Evolutionary conservation across 2,329 filamentous ascomycete species (phyloP).

Genomic region (Fusarium mundagurra): DNA sequence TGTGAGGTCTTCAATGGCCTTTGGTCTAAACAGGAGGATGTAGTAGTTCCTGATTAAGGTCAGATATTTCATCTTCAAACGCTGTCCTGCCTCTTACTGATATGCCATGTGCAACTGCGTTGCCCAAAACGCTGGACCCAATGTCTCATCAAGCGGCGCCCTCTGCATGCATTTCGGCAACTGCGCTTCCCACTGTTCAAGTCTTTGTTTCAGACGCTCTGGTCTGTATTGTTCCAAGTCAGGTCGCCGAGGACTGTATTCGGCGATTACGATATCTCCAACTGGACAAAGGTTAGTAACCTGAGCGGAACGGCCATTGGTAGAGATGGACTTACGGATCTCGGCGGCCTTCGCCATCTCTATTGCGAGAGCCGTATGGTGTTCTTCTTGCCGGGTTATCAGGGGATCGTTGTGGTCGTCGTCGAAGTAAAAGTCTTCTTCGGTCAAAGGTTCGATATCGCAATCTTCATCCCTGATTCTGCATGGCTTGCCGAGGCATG

Average conservation of each 20-base stretch:
- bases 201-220: neutral
- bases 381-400: neutral
- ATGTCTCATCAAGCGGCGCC: neutral
- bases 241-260: slow-evolving; percentile 29
- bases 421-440: slow-evolving; percentile 27
- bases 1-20: neutral
- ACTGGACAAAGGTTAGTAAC: neutral
- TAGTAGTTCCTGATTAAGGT: neutral
- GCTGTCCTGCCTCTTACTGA: slow-evolving; percentile 6
- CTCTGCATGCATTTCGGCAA: slow-evolving; percentile 9
- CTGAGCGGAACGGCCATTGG: rapidly evolving
- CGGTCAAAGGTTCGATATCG: slow-evolving; percentile 16
- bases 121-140: slow-evolving; percentile 26
- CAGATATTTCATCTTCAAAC: rapidly evolving
- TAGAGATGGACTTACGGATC: slow-evolving; percentile 16
- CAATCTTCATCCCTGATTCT: slow-evolving; percentile 37
- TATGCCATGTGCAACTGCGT: slow-evolving; percentile 28
- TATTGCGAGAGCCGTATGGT: slow-evolving; percentile 22
- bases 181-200: slow-evolving; percentile 14
- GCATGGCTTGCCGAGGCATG: slow-evolving; percentile 25
- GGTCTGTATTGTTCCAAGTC: neutral
- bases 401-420: neutral
- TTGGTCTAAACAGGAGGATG: slow-evolving; percentile 26
- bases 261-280: slow-evolving; percentile 30
- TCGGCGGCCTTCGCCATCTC: slow-evolving; percentile 11